Percentiles rank a stretch among this genome's conserved stretches.
phyloP scores from a whole-genome alignment of 257 asterid genomes.

The Lycium ferocissimum region DNA sequence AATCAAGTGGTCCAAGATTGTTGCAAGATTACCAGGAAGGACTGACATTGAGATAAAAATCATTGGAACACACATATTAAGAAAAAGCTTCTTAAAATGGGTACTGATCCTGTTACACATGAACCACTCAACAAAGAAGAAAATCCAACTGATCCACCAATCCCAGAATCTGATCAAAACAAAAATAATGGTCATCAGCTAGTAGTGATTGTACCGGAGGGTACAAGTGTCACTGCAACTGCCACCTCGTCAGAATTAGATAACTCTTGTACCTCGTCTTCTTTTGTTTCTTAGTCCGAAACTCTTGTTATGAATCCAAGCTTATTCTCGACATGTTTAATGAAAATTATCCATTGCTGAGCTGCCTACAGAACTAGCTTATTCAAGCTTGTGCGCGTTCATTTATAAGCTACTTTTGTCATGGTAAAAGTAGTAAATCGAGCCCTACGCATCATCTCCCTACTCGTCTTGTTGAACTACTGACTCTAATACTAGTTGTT shows the following conservation, averaged over 20 bases:
- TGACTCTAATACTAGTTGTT: too few relatives aligned
- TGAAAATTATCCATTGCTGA: constrained; percentile 62
- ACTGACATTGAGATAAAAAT: constrained; percentile 95
- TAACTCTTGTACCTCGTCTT: constrained; percentile 41
- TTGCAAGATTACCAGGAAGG: constrained; percentile 87
- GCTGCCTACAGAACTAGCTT: neutral
- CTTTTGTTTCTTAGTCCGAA: constrained; percentile 52
- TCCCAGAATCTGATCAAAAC: constrained; percentile 34
- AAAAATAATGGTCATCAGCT: constrained; percentile 28
- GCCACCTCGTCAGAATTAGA: constrained; percentile 19
- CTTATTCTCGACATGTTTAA: constrained; percentile 29
- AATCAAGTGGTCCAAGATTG: constrained; percentile 91
- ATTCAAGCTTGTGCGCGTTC: too few relatives aligned
- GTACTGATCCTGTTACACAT: constrained; percentile 90
- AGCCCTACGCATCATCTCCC: too few relatives aligned
- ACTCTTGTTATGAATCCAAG: constrained; percentile 60
- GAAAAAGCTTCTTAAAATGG: constrained; percentile 88
- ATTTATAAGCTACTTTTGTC: too few relatives aligned
- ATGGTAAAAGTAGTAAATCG: too few relatives aligned
- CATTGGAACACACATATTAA: constrained; percentile 98
- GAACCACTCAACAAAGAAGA: constrained; percentile 58
- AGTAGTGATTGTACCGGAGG: constrained; percentile 34
- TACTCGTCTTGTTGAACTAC: too few relatives aligned
- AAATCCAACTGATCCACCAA: constrained; percentile 32
- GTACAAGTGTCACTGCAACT: constrained; percentile 19